Percentiles rank a stretch among this genome's conserved stretches.
Evolutionary conservation across 805 yeast species (phyloP).

Genomic region (Ogataea nitratoaversa): DNA sequence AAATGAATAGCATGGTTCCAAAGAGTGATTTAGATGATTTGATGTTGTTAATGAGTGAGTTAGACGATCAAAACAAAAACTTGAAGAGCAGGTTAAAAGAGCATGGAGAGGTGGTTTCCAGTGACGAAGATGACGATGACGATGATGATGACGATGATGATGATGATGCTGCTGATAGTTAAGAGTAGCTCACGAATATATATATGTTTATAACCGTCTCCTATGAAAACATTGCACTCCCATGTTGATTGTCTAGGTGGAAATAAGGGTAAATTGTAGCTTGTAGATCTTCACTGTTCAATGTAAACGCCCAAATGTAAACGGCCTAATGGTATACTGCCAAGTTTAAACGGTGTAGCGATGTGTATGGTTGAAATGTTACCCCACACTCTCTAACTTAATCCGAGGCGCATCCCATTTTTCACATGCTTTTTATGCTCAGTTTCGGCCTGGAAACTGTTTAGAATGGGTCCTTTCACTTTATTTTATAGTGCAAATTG

Average conservation of each 20-base stretch:
- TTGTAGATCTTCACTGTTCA: no score
- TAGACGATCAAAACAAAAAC: conserved; percentile 62
- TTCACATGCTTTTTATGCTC: not conserved
- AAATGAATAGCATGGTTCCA: conserved; percentile 34
- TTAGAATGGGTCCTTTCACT: no score
- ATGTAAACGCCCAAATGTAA: no score
- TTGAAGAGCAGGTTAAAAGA: conserved; percentile 50
- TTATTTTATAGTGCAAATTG: no score
- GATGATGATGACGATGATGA: conserved; percentile 56
- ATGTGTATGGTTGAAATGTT: not conserved
- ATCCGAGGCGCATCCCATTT: not conserved
- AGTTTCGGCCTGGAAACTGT: not conserved
- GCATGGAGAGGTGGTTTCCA: conserved; percentile 58
- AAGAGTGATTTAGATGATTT: conserved; percentile 65
- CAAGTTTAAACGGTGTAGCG: not conserved
- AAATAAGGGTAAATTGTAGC: no score
- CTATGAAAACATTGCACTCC: no score
- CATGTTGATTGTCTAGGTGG: no score
- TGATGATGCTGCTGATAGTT: conserved; percentile 29
- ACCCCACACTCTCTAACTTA: not conserved
- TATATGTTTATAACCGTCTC: not conserved
- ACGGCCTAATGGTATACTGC: no score
- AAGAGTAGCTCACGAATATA: not conserved
- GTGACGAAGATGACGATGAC: conserved; percentile 68
- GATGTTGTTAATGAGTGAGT: conserved; percentile 69